Evolutionary conservation across 441 rosid genomes (phyloP).

Genomic region (Croton laevigatus): DNA sequence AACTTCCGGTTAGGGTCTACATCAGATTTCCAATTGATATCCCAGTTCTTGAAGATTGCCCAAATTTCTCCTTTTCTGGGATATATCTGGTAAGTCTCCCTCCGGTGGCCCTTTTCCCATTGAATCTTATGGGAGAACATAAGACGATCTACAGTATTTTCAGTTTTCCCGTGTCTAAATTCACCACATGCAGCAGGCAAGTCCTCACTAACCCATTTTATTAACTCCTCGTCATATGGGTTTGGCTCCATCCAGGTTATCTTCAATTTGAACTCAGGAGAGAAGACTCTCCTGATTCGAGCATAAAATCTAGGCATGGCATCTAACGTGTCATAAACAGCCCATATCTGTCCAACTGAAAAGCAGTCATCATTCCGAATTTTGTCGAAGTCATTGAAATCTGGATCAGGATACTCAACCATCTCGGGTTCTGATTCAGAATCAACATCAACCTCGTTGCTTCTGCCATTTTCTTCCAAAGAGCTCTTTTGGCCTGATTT

Average conservation of each 20-base stretch:
- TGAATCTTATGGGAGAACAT: constrained; percentile 62
- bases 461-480: constrained; percentile 25
- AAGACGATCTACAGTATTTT: constrained; percentile 31
- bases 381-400: constrained; percentile 54
- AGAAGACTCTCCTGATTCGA: constrained; percentile 41
- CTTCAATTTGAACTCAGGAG: constrained; percentile 41
- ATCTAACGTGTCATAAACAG: constrained; percentile 49
- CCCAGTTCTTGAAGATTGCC: constrained; percentile 82
- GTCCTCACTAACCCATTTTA: constrained; percentile 35
- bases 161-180: constrained; percentile 44
- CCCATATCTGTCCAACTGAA: constrained; percentile 56
- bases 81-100: constrained; percentile 37
- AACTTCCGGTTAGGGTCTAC: constrained; percentile 33
- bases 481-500: constrained; percentile 26
- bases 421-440: constrained; percentile 30
- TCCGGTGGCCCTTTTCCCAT: constrained; percentile 26
- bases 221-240: constrained; percentile 45
- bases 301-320: constrained; percentile 77
- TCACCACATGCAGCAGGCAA: constrained; percentile 61
- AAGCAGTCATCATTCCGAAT: constrained; percentile 40
- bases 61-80: constrained; percentile 82
- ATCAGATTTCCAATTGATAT: constrained; percentile 45
- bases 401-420: constrained; percentile 51
- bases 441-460: constrained; percentile 24
- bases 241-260: constrained; percentile 64